Evolutionary conservation across 2,329 filamentous ascomycete species (phyloP), one percentile per base, ranked within the genome.

Genomic region (Emmonsiellopsis sp.): DNA sequence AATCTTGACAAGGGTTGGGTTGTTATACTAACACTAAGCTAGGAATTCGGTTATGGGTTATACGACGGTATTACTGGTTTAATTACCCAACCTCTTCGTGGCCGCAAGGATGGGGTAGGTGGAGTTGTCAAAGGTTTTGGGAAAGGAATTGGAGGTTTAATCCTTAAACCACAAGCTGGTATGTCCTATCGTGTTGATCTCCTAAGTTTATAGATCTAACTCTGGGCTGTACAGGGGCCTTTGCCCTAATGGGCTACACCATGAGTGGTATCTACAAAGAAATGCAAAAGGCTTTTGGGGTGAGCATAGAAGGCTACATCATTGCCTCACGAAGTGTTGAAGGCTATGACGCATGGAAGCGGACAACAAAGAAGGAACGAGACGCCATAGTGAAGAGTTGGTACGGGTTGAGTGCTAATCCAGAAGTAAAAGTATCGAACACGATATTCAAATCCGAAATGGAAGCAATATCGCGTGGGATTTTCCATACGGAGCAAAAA

Each of bases 211-310:
- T 21, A 48, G 6, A 8, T 47, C 42, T 39, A 37, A 21, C 42
- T 11, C 8, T 17, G 13, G 13, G 48, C 13, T 4, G 44, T 40
- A 31, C 55, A 77, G 83, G 78, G 5, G 67, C 87, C 13, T 87
- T 82, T 80, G 81, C 81, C 1, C 69, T 94, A 3, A 87, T 88
- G 0, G 90, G 85, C 5, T 94, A 93, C 63, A 80, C 87, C 3
- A 86, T 91, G 76, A 87, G 91, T 65, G 90, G 90, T 2, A 76
- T 93, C 1, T 83, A 92, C 61, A 86, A 87, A 42, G 86, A 92
- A 65, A 77, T 93, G 51, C 78, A 84, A 56, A 88, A 85, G 57
- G 70, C 79, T 45, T 85, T 88, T 59, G 82, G 84, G 27, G 82
- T 79, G 44, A 87, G 82, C 57, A 82, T 88, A 14, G 77, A 87